Evolutionary conservation across 352 stramenopile genomes (phyloP).

Genomic region (Phytophthora cajani): DNA sequence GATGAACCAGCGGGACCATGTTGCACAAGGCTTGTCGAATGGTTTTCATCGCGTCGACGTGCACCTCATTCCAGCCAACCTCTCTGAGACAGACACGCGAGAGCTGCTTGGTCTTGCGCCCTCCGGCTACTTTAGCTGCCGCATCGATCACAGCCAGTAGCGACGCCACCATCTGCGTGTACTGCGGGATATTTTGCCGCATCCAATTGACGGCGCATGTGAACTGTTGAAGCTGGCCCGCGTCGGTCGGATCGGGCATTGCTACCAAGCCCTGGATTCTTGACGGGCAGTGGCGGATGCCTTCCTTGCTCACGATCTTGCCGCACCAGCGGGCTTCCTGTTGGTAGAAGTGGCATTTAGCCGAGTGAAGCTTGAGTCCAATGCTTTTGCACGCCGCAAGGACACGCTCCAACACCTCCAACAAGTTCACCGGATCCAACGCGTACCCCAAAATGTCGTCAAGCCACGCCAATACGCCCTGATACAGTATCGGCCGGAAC

Average conservation of each 20-base stretch:
- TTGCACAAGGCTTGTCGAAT: not conserved
- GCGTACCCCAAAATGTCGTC: conserved; percentile 14
- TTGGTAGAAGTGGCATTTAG: conserved; percentile 4
- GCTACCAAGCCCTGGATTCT: not conserved
- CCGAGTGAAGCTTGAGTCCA: conserved; percentile 7
- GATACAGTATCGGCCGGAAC: conserved; percentile 1
- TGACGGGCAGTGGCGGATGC: conserved; percentile 7
- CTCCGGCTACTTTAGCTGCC: not conserved
- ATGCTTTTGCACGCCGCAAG: not conserved
- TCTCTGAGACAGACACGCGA: not conserved
- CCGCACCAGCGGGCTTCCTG: conserved; percentile 8
- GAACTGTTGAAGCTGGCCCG: conserved; percentile 3
- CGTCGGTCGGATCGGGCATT: not conserved
- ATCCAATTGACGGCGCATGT: conserved; percentile 3
- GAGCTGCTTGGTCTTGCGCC: not conserved
- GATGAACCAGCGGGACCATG: not conserved
- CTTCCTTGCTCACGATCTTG: not conserved
- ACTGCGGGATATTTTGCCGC: not conserved
- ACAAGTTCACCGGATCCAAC: not conserved
- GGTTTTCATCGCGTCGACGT: not conserved
- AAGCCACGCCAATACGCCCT: conserved; percentile 5
- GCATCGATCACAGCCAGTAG: not conserved
- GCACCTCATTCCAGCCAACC: not conserved
- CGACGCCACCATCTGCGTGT: not conserved
- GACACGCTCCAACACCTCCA: conserved; percentile 9